Conservation (phyloP, 208 protist species). For the Acanthamoeba castellanii region DNA sequence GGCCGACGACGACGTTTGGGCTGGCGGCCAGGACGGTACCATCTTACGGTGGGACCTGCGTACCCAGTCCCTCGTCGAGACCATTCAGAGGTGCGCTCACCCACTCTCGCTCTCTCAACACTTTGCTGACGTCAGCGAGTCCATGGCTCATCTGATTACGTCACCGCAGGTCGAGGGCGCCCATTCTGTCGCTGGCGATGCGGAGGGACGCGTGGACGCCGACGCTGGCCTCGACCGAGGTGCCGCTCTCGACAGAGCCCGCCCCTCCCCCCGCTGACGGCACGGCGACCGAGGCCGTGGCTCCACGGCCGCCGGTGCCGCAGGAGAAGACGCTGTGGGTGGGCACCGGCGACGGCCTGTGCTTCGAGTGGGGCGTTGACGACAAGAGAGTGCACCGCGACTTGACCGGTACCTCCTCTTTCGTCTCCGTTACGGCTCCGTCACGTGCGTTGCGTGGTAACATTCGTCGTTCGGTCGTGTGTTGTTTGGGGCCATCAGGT, state of each 20-base stretch:
- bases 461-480: not conserved
- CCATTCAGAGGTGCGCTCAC: not conserved
- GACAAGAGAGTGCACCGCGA: not conserved
- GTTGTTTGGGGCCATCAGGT: not conserved
- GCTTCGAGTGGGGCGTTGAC: conserved; percentile 48
- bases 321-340: conserved; percentile 41
- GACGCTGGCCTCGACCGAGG: conserved; percentile 1
- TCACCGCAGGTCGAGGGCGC: not conserved
- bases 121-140: not conserved
- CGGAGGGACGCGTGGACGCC: conserved; percentile 26
- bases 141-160: too few relatives aligned
- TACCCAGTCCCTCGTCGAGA: not conserved
- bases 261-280: not conserved
- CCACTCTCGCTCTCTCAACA: not conserved
- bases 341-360: conserved; percentile 26
- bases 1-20: conserved; percentile 1
- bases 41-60: conserved; percentile 33
- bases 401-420: not conserved
- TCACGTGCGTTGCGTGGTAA: not conserved
- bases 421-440: not conserved
- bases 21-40: not conserved
- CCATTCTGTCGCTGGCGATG: not conserved
- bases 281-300: not conserved
- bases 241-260: not conserved
- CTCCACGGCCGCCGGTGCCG: not conserved